Base-by-base conservation (phyloP, 352 stramenopile species). In the Globisporangium splendens region DNA sequence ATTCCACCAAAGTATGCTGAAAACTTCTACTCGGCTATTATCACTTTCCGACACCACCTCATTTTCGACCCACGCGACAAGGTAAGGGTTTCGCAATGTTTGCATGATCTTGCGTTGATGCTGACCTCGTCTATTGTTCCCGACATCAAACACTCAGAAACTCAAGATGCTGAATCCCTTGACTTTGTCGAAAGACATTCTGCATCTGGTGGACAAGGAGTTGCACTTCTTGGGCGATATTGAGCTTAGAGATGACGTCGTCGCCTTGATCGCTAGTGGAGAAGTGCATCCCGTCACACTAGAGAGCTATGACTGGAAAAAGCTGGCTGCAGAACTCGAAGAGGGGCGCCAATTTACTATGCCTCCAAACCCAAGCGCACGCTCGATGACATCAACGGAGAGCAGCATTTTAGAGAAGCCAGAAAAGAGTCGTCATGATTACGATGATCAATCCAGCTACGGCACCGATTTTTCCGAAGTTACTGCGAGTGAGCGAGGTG, bases 21-120 rank as follows among this genome's bases (percentile, higher is more conserved):
- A 33, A 62, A 69, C 1, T 93, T 87, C 43, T 88, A 77, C 46
- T 59, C 66, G 7, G 83, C 89, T 3, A 75, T 96, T 46, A 63
- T 95, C 35, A 97, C 89, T 0, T 97, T 95, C 63, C 83, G 83
- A 1, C 88, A 97, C 51, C 89, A 97, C 22, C 78, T 95, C 12
- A 83, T 97, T 3, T 96, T 88, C 56, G 83, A 95, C 63, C 86
- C 86, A 33, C 69, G 73, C n/a, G 68, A 87, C 56, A 54, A 81
- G 49, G 85, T 91, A 50, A 41, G 14, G 17, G 5, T 13, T 54
- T n/a, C 20, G 6, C 33, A 31, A 6, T 11, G 15, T 18, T 1
- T 43, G 15, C 11, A 44, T 1, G 10, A 14, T 53, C 6, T 8
- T 58, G 17, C 12, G 31, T 22, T 43, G 38, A 42, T 33, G 11